Conservation (phyloP, 495 filamentous ascomycete species). For the Chaetomium cochliodes region DNA sequence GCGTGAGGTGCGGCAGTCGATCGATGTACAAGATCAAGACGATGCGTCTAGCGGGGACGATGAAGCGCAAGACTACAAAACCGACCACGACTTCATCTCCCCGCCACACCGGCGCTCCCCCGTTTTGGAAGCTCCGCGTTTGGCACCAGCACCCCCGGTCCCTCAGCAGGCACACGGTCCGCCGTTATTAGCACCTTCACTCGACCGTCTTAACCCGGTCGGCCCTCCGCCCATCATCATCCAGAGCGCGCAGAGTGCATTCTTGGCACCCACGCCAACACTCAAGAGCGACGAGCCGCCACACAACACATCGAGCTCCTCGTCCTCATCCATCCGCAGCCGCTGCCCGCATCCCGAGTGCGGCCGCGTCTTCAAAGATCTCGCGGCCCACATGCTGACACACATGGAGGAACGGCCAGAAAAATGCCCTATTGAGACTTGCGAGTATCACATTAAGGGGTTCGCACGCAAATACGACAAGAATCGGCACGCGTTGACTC, state of each 20-base stretch:
- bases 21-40: conserved; percentile 49
- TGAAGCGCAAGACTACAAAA: conserved; percentile 42
- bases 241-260: conserved; percentile 22
- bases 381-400: conserved; percentile 94
- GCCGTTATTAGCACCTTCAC: conserved; percentile 32
- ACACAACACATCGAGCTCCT: conserved; percentile 38
- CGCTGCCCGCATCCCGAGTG: conserved; percentile 83
- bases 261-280: conserved; percentile 45
- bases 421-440: conserved; percentile 92
- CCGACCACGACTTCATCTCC: conserved; percentile 41
- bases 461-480: conserved; percentile 99
- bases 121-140: conserved; percentile 41
- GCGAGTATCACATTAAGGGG: conserved; percentile 93
- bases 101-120: conserved; percentile 42
- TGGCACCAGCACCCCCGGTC: conserved; percentile 47
- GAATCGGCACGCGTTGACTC: conserved; percentile 95
- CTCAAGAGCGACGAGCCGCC: conserved; percentile 60
- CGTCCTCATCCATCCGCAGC: conserved; percentile 41
- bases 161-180: conserved; percentile 46
- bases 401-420: conserved; percentile 92
- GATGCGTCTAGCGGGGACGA: conserved; percentile 49
- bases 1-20: conserved; percentile 61
- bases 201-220: conserved; percentile 26
- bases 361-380: conserved; percentile 86
- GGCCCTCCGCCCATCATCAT: conserved; percentile 31